Base-by-base conservation (phyloP, 2,329 filamentous ascomycete species). In the Tricladium varicosporioides region DNA sequence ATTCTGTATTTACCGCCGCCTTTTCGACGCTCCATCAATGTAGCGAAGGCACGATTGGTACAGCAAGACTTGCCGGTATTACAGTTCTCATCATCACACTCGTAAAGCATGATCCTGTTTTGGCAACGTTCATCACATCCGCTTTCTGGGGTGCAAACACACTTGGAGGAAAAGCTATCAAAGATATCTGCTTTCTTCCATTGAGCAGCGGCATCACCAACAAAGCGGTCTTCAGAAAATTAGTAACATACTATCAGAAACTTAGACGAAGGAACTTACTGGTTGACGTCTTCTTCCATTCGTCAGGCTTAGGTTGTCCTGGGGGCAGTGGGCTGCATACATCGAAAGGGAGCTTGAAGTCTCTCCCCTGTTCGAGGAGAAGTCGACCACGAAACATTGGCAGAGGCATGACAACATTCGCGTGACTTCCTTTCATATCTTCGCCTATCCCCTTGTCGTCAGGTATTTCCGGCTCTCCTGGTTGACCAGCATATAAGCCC, bases 41-140 rank as follows among this genome's bases (percentile, higher is more conserved):
- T 84, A 31, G 90, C 86, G 73, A 99, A 99, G 18, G 89, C 88
- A 27, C 94, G 89, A 70, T 99, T 99, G 22, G 84, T 85, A 73
- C 94, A 99, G 49, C 79, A 70, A 16, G 84, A 80, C n/a, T 83
- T 78, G 43, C 88, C 88, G 14, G 93, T 77, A 57, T 86, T 89
- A 77, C 94, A 99, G 71, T 97, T 99, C 56, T 82, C 87, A 48
- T 88, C 83, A 71, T 97, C 91, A 71, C 94, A 99, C 75, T 99
- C 94, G 72, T 97, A 97, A 55, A 96, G 86, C 92, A 97, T 97
- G 72, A 92, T 92, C 60, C 92, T 82, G 72, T 99, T 99, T 70
- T 96, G 89, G 74, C 94, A 99, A 66, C 89, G 82, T 61, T 97
- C 91, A 61, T 86, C 89, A 68, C 94, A 97, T 36, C 91, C 92